These are phyloP conservation scores for Neurospora tetraspora DNA, from an alignment of 495 filamentous ascomycete genomes.

Conservation along the genomic window DNA sequence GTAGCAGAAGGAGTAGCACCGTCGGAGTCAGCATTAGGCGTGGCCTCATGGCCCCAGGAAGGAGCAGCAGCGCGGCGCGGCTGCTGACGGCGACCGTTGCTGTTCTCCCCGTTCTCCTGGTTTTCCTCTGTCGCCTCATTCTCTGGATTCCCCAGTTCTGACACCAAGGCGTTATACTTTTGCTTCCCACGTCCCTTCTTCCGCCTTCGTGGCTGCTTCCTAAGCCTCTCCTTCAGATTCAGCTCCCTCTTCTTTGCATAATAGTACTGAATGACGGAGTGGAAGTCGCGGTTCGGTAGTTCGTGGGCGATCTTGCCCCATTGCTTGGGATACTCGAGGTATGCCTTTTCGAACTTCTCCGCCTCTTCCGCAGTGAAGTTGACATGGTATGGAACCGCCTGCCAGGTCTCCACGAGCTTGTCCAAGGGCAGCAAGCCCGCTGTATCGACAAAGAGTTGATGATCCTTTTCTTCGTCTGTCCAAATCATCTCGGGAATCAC, in stretches of 20 bases:
- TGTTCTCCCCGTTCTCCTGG: slow-evolving; percentile 41
- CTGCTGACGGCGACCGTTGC: slow-evolving; percentile 34
- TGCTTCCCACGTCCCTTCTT: slow-evolving; percentile 51
- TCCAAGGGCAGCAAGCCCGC: slow-evolving; percentile 60
- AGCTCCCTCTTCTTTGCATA: slow-evolving; percentile 84
- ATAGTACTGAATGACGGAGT: slow-evolving; percentile 88
- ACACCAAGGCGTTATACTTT: slow-evolving; percentile 66
- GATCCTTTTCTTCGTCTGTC: slow-evolving; percentile 33
- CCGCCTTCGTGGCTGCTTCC: slow-evolving; percentile 56
- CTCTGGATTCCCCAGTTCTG: slow-evolving; percentile 55
- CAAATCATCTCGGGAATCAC: slow-evolving; percentile 70
- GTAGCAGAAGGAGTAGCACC: slow-evolving; percentile 38
- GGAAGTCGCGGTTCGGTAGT: slow-evolving; percentile 62
- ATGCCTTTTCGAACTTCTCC: slow-evolving; percentile 65
- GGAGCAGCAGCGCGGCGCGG: slow-evolving; percentile 46
- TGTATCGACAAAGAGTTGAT: slow-evolving; percentile 56
- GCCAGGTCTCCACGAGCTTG: slow-evolving; percentile 57
- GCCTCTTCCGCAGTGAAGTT: slow-evolving; percentile 78
- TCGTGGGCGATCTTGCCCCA: slow-evolving; percentile 81
- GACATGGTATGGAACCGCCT: slow-evolving; percentile 64
- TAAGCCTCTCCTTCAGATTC: slow-evolving; percentile 79
- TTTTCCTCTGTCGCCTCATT: slow-evolving; percentile 40
- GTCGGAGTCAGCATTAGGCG: slow-evolving; percentile 44
- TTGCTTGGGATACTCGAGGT: slow-evolving; percentile 76
- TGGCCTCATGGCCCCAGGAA: slow-evolving; percentile 36